Conservation (phyloP, 257 asterid genomes). For the Jasminum sambac region DNA sequence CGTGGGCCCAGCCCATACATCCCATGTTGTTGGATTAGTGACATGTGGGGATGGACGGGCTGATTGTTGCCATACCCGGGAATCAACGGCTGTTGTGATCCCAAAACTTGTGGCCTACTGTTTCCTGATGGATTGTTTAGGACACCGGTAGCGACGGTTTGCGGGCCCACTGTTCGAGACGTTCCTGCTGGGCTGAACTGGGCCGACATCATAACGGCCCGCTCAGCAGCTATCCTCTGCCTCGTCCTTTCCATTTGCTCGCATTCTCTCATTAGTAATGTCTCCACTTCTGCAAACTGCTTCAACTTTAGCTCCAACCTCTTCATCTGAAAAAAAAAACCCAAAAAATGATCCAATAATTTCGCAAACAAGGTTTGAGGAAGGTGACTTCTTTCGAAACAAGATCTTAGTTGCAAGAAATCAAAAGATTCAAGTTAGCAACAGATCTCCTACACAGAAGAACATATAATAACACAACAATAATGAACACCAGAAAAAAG, state of each 20-base stretch:
- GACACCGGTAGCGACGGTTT: conserved; percentile 44
- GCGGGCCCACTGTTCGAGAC: conserved; percentile 55
- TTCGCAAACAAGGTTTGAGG: too few relatives aligned
- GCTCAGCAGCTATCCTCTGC: conserved; percentile 70
- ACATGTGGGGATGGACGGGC: conserved; percentile 69
- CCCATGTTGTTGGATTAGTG: conserved; percentile 68
- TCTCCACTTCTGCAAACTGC: conserved; percentile 99
- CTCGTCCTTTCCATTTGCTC: conserved; percentile 88
- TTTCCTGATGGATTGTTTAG: conserved; percentile 47
- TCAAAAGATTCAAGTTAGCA: conserved; percentile 7
- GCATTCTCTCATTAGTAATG: conserved; percentile 91
- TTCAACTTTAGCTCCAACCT: conserved; percentile 94
- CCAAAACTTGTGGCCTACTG: conserved; percentile 62
- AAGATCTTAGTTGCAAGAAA: not conserved
- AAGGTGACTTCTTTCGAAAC: too few relatives aligned
- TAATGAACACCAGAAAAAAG: conserved; percentile 8
- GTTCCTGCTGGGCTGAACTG: conserved; percentile 58
- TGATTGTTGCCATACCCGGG: conserved; percentile 72
- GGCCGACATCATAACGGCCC: conserved; percentile 51
- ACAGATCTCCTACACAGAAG: conserved; percentile 8
- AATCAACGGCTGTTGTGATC: conserved; percentile 57
- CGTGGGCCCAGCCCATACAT: conserved; percentile 85
- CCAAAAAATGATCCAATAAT: not conserved
- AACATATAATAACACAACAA: not conserved
- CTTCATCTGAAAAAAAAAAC: conserved; percentile 58